Conservation (phyloP, 108 stramenopile species). For the Skeletonema costatum region DNA sequence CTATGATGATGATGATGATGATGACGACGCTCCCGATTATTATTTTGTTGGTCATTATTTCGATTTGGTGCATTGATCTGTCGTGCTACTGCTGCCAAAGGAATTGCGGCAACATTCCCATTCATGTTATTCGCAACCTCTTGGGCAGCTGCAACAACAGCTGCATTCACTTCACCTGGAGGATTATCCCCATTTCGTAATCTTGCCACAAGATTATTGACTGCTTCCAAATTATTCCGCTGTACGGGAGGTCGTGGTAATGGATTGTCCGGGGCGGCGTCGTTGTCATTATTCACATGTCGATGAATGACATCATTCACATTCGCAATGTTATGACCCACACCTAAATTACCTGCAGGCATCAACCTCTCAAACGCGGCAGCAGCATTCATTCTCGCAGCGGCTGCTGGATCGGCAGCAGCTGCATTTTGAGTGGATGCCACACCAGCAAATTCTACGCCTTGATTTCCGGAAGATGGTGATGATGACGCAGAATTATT, state of each 20-base stretch:
- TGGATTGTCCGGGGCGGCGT: not conserved
- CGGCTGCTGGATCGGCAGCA: not conserved
- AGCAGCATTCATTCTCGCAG: constrained; percentile 1
- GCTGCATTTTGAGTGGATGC: not conserved
- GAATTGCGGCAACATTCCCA: not conserved
- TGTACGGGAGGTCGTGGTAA: not conserved
- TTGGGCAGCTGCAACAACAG: not conserved
- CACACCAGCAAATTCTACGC: not conserved
- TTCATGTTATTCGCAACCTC: not conserved
- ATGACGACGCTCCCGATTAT: not conserved
- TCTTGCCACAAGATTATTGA: not conserved
- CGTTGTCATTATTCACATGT: not conserved
- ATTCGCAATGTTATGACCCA: not conserved
- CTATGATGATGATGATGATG: not conserved
- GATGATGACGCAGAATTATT: not conserved
- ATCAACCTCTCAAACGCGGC: not conserved
- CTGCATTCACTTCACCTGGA: not conserved
- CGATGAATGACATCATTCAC: not conserved
- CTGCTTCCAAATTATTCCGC: not conserved
- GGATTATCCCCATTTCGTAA: not conserved
- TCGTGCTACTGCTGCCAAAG: not conserved
- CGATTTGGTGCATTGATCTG: not conserved
- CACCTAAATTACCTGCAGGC: not conserved
- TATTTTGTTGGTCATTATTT: not conserved
- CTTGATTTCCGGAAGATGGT: not conserved